Evolutionary conservation across 208 protist genomes (phyloP).

Genomic region (Crithidia fasciculata): DNA sequence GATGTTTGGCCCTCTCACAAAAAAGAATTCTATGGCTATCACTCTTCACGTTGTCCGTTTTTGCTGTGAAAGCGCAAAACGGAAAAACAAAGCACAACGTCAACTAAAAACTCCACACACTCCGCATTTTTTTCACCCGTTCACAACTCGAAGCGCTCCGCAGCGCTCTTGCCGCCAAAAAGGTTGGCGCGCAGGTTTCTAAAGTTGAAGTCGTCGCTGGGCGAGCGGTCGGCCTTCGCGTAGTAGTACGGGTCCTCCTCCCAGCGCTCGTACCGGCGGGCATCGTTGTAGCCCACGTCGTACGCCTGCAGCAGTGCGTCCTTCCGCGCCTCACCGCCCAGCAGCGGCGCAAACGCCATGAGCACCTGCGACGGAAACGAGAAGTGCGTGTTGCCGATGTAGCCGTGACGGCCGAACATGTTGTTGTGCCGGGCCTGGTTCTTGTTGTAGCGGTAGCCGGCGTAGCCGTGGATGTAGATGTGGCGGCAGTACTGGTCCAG

Average conservation of each 20-base stretch:
- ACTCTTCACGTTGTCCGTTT: no score
- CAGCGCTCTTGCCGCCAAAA: conserved; percentile 70
- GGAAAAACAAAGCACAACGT: not conserved
- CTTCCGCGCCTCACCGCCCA: conserved; percentile 49
- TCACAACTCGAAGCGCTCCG: conserved; percentile 79
- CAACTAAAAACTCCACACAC: not conserved
- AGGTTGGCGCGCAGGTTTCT: conserved; percentile 77
- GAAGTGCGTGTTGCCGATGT: conserved; percentile 83
- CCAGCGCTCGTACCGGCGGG: conserved; percentile 87
- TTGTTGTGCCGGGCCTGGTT: conserved; percentile 87
- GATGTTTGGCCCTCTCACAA: no score
- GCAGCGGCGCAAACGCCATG: conserved; percentile 70
- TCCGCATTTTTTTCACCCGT: not conserved
- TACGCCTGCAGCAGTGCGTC: conserved; percentile 83
- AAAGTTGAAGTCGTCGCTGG: conserved; percentile 85
- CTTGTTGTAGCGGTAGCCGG: conserved; percentile 78
- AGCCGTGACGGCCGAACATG: conserved; percentile 87
- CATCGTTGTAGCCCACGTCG: conserved; percentile 88
- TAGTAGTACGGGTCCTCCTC: conserved; percentile 92
- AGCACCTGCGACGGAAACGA: conserved; percentile 74
- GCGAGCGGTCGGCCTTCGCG: conserved; percentile 83
- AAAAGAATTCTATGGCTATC: no score
- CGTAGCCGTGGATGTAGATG: conserved; percentile 90
- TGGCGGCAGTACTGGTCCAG: conserved; percentile 91
- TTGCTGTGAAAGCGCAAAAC: not conserved